phyloP scores from a whole-genome alignment of 192 early-diverging fungal species.

The Rhizophagus sp. region DNA sequence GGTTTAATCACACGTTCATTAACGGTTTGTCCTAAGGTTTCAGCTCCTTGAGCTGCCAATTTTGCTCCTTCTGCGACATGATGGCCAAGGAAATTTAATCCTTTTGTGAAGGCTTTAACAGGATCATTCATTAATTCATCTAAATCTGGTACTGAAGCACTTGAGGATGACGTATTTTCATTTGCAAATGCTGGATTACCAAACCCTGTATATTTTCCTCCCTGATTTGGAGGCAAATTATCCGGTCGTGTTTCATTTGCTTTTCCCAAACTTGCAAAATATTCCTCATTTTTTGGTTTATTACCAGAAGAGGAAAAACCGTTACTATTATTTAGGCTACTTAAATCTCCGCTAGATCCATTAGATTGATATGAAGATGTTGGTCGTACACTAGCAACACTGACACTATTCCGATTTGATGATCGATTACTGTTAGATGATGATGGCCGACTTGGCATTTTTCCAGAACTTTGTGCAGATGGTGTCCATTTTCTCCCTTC shows the following conservation, averaged over 20 bases:
- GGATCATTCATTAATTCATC: conserved; percentile 71
- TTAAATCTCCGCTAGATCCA: not conserved
- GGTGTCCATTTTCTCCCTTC: conserved; percentile 62
- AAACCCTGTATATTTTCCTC: conserved; percentile 76
- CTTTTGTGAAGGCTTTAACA: conserved; percentile 64
- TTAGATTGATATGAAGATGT: conserved; percentile 29
- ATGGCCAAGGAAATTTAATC: conserved; percentile 63
- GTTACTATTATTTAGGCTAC: not conserved
- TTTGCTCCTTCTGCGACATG: conserved; percentile 59
- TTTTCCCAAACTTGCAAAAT: conserved; percentile 67
- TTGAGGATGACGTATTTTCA: conserved; percentile 33
- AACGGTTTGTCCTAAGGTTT: conserved; percentile 44
- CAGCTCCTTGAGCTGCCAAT: conserved; percentile 49
- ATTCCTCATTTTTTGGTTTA: conserved; percentile 75
- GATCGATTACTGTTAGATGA: not conserved
- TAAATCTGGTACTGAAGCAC: conserved; percentile 36
- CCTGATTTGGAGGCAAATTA: conserved; percentile 72
- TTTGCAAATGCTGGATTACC: conserved; percentile 55
- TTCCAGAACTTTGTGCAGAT: conserved; percentile 28
- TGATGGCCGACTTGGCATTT: conserved; percentile 7
- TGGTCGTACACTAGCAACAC: conserved; percentile 27
- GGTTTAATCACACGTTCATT: conserved; percentile 70
- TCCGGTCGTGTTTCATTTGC: conserved; percentile 59
- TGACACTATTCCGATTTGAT: not conserved
- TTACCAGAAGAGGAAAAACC: conserved; percentile 36